Conservation (phyloP, 2,329 filamentous ascomycete genomes). For the Malbranchea zuffiana region DNA sequence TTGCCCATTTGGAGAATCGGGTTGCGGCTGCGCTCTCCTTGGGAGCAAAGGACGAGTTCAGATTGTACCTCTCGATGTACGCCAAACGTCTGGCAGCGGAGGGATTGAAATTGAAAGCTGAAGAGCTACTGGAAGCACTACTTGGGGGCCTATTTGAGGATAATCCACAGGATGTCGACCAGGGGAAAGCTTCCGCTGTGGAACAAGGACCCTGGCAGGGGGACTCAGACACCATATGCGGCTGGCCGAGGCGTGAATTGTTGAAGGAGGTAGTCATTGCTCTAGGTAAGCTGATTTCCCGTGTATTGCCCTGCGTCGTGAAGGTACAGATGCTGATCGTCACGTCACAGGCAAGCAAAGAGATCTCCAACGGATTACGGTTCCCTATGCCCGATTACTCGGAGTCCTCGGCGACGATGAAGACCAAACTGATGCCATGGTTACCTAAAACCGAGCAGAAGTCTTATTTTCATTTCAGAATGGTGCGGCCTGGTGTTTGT, state of each 20-base stretch:
- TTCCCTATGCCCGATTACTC: conserved; percentile 81
- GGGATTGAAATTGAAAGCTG: conserved; percentile 74
- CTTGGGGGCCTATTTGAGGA: conserved; percentile 57
- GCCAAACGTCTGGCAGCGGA: conserved; percentile 90
- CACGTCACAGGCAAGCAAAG: conserved; percentile 77
- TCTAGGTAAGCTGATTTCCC: conserved; percentile 54
- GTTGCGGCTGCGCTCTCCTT: conserved; percentile 80
- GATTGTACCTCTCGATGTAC: conserved; percentile 94
- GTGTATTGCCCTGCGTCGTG: conserved; percentile 10
- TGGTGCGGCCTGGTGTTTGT: conserved; percentile 1
- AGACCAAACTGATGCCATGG: conserved; percentile 12
- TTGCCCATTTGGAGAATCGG: conserved; percentile 90
- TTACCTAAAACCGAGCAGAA: conserved; percentile 6
- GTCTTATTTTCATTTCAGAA: background rate
- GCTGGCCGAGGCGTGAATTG: conserved; percentile 80
- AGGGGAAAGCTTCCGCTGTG: conserved; percentile 4
- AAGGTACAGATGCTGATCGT: conserved; percentile 25
- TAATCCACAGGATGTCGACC: conserved; percentile 34
- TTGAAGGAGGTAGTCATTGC: conserved; percentile 86
- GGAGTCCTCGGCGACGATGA: conserved; percentile 40
- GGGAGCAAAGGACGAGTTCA: conserved; percentile 81
- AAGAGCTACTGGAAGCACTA: conserved; percentile 75
- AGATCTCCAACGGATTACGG: conserved; percentile 85
- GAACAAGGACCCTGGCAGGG: conserved; percentile 52
- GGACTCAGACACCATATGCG: conserved; percentile 63